Evolutionary conservation across 768 basidiomycete genomes (phyloP).

Genomic region (Boletus speciosus): DNA sequence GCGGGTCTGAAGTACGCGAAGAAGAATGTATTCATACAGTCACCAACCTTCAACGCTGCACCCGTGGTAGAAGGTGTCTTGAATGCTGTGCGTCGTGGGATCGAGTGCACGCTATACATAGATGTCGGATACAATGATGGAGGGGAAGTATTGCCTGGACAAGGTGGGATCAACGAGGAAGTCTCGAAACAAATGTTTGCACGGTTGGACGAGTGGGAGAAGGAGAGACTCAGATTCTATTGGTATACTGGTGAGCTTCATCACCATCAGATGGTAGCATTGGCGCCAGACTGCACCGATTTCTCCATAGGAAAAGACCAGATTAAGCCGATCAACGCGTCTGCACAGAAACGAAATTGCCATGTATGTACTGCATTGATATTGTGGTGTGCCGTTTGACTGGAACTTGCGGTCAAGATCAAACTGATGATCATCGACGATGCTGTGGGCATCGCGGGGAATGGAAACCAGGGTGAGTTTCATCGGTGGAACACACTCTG

Average conservation of each 20-base stretch:
- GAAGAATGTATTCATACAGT: conserved; percentile 68
- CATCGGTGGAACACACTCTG: background rate
- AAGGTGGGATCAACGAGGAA: conserved; percentile 72
- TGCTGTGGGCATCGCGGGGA: conserved; percentile 61
- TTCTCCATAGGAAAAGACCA: conserved; percentile 51
- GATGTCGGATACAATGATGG: conserved; percentile 55
- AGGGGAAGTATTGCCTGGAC: conserved; percentile 61
- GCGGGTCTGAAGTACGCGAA: conserved; percentile 58
- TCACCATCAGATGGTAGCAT: background rate
- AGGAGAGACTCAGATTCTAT: conserved; percentile 48
- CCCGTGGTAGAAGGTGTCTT: conserved; percentile 59
- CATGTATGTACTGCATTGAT: conserved; percentile 39
- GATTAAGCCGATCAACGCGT: conserved; percentile 60
- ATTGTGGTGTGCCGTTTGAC: background rate
- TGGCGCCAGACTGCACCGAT: background rate
- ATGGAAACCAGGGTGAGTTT: conserved; percentile 58
- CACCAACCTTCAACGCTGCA: conserved; percentile 65
- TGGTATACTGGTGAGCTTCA: conserved; percentile 45
- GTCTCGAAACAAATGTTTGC: conserved; percentile 59
- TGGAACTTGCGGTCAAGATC: conserved; percentile 31
- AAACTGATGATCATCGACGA: conserved; percentile 69
- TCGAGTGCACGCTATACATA: conserved; percentile 58
- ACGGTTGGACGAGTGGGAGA: conserved; percentile 41
- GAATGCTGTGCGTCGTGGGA: conserved; percentile 57
- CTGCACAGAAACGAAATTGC: conserved; percentile 66